Percentiles rank a stretch among this genome's conserved stretches.
Conservation (phyloP, 352 stramenopile species). For the Phytophthora kernoviae region DNA sequence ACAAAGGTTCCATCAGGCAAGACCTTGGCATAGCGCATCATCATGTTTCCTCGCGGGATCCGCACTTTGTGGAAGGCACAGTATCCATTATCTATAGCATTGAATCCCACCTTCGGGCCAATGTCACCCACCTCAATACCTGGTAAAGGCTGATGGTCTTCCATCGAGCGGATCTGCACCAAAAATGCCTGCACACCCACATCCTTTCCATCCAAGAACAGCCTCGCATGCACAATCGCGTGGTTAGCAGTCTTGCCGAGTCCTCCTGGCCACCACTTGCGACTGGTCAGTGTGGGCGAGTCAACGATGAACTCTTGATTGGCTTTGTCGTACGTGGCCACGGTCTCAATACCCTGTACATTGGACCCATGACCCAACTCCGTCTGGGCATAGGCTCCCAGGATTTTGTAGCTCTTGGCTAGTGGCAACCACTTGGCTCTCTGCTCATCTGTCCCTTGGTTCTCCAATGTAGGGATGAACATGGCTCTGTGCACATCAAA, state of each 20-base stretch:
- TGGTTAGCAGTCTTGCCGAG: slow-evolving; percentile 42
- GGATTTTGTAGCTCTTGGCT: slow-evolving; percentile 30
- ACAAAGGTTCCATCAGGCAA: slow-evolving; percentile 60
- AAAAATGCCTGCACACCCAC: slow-evolving; percentile 36
- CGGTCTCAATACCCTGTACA: slow-evolving; percentile 37
- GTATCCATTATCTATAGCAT: slow-evolving; percentile 36
- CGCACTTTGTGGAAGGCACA: slow-evolving; percentile 34
- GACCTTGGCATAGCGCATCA: slow-evolving; percentile 46
- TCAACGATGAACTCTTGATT: slow-evolving; percentile 94
- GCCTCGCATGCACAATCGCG: slow-evolving; percentile 33
- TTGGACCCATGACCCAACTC: slow-evolving; percentile 42
- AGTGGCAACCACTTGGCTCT: slow-evolving; percentile 31
- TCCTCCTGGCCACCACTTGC: slow-evolving; percentile 95
- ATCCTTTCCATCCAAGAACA: slow-evolving; percentile 30
- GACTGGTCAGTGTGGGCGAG: slow-evolving; percentile 92
- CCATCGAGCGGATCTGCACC: slow-evolving; percentile 30
- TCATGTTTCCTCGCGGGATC: slow-evolving; percentile 29
- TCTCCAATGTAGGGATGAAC: slow-evolving; percentile 37
- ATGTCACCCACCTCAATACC: slow-evolving; percentile 38
- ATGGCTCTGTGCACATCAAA: slow-evolving; percentile 31
- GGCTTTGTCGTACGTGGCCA: slow-evolving; percentile 66
- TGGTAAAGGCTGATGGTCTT: slow-evolving; percentile 30
- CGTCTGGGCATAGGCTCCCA: slow-evolving; percentile 36
- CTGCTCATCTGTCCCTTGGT: slow-evolving; percentile 29
- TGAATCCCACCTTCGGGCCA: slow-evolving; percentile 35